These are phyloP conservation scores for Cadophora sp. DNA, from an alignment of 2,329 filamentous ascomycete genomes.

Conservation along the genomic window DNA sequence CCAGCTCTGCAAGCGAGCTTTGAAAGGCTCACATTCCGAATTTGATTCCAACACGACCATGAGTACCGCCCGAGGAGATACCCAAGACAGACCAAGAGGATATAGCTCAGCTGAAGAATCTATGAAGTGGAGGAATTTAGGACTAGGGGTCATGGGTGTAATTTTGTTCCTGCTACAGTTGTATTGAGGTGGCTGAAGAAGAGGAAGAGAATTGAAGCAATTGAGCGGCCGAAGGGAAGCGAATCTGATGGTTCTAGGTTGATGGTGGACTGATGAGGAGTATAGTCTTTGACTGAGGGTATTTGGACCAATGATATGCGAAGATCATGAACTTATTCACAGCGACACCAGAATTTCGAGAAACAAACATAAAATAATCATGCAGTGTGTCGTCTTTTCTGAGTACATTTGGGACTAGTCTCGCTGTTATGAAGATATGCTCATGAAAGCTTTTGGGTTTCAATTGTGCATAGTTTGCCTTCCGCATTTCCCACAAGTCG, in stretches of 20 bases:
- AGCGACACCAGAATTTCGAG: neutral
- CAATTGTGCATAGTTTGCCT: too few species aligned
- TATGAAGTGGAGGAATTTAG: constrained; percentile 14
- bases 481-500: neutral
- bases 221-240: neutral
- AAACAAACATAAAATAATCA: neutral
- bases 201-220: neutral
- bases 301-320: neutral
- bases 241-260: neutral
- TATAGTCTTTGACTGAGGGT: neutral
- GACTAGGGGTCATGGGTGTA: constrained; percentile 19
- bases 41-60: constrained; percentile 3
- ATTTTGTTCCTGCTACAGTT: neutral
- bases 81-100: neutral
- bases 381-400: too few species aligned
- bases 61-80: neutral
- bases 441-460: too few species aligned
- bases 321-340: neutral
- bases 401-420: too few species aligned
- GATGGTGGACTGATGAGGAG: neutral
- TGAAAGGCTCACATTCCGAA: constrained; percentile 9
- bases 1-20: constrained; percentile 58
- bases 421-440: too few species aligned
- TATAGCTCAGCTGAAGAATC: neutral
- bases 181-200: constrained; percentile 18